A percentile compares a stretch with the other conserved stretches of the same genome.
Evolutionary conservation across 495 filamentous ascomycete species (phyloP).

Genomic region (Aspergillus nanangensis): DNA sequence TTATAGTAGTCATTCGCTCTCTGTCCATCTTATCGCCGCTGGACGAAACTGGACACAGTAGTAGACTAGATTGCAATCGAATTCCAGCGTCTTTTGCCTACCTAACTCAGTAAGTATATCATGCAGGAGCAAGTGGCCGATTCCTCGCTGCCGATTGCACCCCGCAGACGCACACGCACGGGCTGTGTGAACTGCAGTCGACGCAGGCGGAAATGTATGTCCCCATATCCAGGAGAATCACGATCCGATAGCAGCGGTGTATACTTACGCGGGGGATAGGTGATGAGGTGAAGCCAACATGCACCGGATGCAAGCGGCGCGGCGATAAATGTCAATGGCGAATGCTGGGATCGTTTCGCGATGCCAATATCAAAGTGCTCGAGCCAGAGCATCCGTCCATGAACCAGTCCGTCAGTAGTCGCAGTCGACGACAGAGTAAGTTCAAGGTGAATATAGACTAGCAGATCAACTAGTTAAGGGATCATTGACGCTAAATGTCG

Average conservation of each 20-base stretch:
- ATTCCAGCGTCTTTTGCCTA: no score
- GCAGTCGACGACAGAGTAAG: conserved; percentile 19
- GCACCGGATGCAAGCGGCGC: conserved; percentile 26
- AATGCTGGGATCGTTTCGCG: conserved; percentile 29
- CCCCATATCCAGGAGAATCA: not conserved
- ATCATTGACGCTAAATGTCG: not conserved
- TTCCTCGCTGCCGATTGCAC: conserved; percentile 3
- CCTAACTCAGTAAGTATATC: no score
- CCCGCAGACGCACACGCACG: conserved; percentile 28
- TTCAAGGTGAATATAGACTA: conserved; percentile 19
- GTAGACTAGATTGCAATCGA: no score
- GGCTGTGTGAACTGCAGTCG: conserved; percentile 33
- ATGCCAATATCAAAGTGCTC: conserved; percentile 29
- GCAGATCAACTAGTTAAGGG: not conserved
- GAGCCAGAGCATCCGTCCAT: conserved; percentile 28
- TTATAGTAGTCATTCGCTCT: not conserved
- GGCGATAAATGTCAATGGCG: conserved; percentile 30
- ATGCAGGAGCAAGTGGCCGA: conserved; percentile 1
- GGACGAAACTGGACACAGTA: no score
- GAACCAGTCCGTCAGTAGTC: conserved; percentile 18
- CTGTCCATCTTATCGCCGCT: no score
- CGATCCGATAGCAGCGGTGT: not conserved
- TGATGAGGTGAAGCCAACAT: conserved; percentile 27
- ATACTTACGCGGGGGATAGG: conserved; percentile 2
- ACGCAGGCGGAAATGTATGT: conserved; percentile 25